Evolutionary conservation across 208 protist species (phyloP), one percentile per base, ranked within the genome.

Genomic region (Perkinsela sp.): DNA sequence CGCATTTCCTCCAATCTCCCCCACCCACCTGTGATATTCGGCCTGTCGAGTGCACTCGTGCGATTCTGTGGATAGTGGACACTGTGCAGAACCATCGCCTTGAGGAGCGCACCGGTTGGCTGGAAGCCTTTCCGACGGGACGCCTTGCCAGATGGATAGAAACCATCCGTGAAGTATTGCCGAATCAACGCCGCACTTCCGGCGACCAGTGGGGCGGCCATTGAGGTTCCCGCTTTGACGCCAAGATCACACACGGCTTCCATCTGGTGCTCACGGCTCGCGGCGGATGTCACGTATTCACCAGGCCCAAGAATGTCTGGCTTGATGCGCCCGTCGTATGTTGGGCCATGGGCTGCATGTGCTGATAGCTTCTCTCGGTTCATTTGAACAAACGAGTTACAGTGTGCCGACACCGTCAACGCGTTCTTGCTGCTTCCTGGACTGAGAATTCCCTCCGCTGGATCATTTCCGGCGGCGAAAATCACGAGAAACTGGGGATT

Each of bases 401-500:
- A 31, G 67, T 89, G 83, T 16, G 82, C 71, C 0, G 86, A 86
- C 6, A 93, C 80, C 1, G 83, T 80, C 0, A 94, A 68, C 22
- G 88, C 80, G 71, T 94, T 94, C 70, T 94, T 94, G 1, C 80
- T 70, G 30, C 72, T 67, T 0, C 79, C 80, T 2, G 89, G 89
- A 30, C 68, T 68, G 29, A 76, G 76, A 1, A 87, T 68, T 57
- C 75, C 71, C 15, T 29, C 16, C 0, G 13, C 13, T 0, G 77
- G 76, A 1, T 1, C 32, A 68, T 94, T 94, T 1, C 89, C 86
- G 31, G 78, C 68, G 13, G 89, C 80, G 48, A 89, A 82, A 2
- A 94, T 65, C 6, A 86, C 16, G 1, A 92, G 71, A 30, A 86
- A 48, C 71, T 90, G 80, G 22, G 80, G 73, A 57, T 86, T 74